These are phyloP conservation scores for Cryptococcus deneoformans DNA, from an alignment of 1,284 basidiomycete species.

Conservation along the genomic window DNA sequence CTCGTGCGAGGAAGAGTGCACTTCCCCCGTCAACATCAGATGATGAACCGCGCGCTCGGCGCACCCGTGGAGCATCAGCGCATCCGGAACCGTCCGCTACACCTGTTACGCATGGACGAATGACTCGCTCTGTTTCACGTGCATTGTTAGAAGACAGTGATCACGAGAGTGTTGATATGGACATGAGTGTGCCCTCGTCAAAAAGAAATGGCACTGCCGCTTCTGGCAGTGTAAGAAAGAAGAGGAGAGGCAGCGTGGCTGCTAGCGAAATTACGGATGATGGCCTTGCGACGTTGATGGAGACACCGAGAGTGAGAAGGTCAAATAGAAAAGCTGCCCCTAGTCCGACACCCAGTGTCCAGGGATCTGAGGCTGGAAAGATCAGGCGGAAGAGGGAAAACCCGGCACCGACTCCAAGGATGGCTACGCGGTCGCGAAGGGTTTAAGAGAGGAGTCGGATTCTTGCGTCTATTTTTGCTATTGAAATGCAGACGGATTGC, in stretches of 20 bases:
- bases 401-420: constrained; percentile 23
- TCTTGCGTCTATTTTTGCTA: no score
- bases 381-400: constrained; percentile 15
- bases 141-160: constrained; percentile 25
- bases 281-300: background rate
- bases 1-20: background rate
- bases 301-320: background rate
- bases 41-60: constrained; percentile 10
- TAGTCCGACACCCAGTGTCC: constrained; percentile 40
- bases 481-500: no score
- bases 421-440: constrained; percentile 14
- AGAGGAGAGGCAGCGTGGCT: constrained; percentile 14
- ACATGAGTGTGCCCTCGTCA: background rate
- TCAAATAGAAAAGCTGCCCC: constrained; percentile 31
- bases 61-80: constrained; percentile 2
- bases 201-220: background rate
- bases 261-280: constrained; percentile 23
- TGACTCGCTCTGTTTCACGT: constrained; percentile 30
- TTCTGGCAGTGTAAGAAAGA: no score
- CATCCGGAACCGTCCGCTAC: constrained; percentile 8
- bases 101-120: constrained; percentile 14
- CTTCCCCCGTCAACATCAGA: background rate
- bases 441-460: background rate
- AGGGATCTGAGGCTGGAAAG: constrained; percentile 10
- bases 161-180: constrained; percentile 11